Evolutionary conservation across 2,329 filamentous ascomycete species (phyloP), one percentile per base, ranked within the genome.

Genomic region (Penicillium sp.): DNA sequence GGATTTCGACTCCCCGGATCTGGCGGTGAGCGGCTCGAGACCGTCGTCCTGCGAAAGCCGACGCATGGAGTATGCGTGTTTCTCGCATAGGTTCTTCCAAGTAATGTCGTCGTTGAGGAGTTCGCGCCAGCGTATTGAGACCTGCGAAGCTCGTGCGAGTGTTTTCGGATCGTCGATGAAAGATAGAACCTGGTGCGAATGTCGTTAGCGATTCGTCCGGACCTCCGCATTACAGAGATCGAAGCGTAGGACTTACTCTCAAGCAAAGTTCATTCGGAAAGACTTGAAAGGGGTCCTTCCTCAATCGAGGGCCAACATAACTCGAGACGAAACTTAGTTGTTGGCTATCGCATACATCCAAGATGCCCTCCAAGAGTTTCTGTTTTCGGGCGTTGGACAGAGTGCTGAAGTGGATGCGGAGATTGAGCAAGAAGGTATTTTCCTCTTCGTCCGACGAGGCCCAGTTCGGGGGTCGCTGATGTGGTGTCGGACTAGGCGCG

Each of bases 131-230:
- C 92, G 83, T 58, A 86, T 86, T 48, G 94, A 99, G n/a, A 99
- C 94, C 70, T 97, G 92, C 5, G 92, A 96, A 46, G 94, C 89
- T 68, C 94, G 83, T 35, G 92, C 92, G 42, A 99, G 80, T 2
- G 95, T 95, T 69, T 92, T 94, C 1, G 94, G 92, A 67, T 99
- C 94, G 66, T 99, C 94, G 66, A 99, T 92, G 69, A 95, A 99
- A 39, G 92, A 95, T 45, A 99, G 80, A 58, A 99, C 89, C 88
- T 96, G 55, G 22, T 40, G 24, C 44, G 43, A 44, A 45, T 22
- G 36, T 24, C n/a, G 47, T 35, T 42, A 16, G 16, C 16, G 24
- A 10, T 28, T 9, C 40, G 20, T 18, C 18, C 30, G 24, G 22
- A 18, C 24, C 18, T 4, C 33, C 18, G 14, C 25, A 33, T 28